phyloP scores from a whole-genome alignment of 768 basidiomycete species.

The Phaeotremella fagi region DNA sequence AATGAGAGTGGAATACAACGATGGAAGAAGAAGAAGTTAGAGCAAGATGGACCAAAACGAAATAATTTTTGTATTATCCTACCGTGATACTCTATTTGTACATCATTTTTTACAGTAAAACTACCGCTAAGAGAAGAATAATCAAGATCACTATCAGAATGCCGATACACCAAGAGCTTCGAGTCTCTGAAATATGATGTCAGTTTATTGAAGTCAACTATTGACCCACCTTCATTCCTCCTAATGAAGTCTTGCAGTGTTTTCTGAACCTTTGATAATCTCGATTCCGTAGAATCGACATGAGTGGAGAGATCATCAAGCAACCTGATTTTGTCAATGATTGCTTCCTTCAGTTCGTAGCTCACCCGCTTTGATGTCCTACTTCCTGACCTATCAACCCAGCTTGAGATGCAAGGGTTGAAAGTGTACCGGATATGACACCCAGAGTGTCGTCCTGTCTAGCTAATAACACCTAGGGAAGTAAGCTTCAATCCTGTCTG shows the following conservation, averaged over 20 bases:
- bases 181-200: constrained; percentile 61
- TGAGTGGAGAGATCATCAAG: constrained; percentile 69
- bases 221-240: constrained; percentile 66
- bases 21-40: constrained; percentile 58
- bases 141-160: constrained; percentile 75
- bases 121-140: constrained; percentile 70
- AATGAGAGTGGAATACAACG: neutral
- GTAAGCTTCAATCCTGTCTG: neutral
- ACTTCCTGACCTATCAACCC: constrained; percentile 93
- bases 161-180: constrained; percentile 83
- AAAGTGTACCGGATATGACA: constrained; percentile 79
- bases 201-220: neutral
- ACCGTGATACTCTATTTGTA: constrained; percentile 1
- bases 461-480: constrained; percentile 69
- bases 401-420: constrained; percentile 80
- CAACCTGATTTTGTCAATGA: constrained; percentile 57
- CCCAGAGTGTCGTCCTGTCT: constrained; percentile 87
- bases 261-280: constrained; percentile 62
- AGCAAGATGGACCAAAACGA: constrained; percentile 60
- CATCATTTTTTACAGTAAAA: no score
- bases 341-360: neutral
- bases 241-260: constrained; percentile 74
- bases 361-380: constrained; percentile 81
- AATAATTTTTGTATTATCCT: constrained; percentile 73
- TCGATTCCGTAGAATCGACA: constrained; percentile 65